Base-by-base conservation (phyloP, 768 basidiomycete genomes). In the Trametes punicea region DNA sequence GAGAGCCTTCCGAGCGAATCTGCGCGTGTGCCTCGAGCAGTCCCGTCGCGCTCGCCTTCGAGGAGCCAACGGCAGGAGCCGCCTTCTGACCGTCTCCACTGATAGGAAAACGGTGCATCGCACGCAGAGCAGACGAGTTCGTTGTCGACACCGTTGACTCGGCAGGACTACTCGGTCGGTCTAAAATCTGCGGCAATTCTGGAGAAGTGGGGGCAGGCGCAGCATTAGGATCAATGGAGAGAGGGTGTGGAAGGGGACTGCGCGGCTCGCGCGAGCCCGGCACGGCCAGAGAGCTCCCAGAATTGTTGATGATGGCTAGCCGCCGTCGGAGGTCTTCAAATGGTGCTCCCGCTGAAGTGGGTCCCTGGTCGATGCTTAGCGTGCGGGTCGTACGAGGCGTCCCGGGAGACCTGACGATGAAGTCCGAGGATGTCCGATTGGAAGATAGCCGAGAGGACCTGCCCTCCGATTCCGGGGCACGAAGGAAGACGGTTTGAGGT, bases 401-500 rank as follows among this genome's bases (percentile, higher is more conserved):
- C 27, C 80, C 80, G 23, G 80, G 76, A 13, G 71, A 69, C 11
- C 80, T 78, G 16, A 75, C 69, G 25, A 72, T 60, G 1, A 73
- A 45, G 21, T 66, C 65, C 2, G 68, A 63, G 27, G 56, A 42
- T 1, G 61, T 34, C n/a, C 62, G 40, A 3, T 57, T 57, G 2
- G 59, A 46, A 3, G 63, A 69, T 3, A 67, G 56, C 2, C 74
- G 52, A 21, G 79, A 80, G 26, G 79, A 75, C 13, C 73, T 66
- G 39, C 70, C 51, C 6, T 85, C 82, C 6, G 73, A 67, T 21
- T 71, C 66, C 25, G 79, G 73, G n/a, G 80, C 66, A 64, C 81
- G 90, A 62, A 97, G 74, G 70, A 98, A 97, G 18, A 97, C 85
- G 0, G 93, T 97, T 56, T 91, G 92, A 11, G 93, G 93, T 0